phyloP scores from a whole-genome alignment of 495 filamentous ascomycete species.

The Choiromyces venosus region DNA sequence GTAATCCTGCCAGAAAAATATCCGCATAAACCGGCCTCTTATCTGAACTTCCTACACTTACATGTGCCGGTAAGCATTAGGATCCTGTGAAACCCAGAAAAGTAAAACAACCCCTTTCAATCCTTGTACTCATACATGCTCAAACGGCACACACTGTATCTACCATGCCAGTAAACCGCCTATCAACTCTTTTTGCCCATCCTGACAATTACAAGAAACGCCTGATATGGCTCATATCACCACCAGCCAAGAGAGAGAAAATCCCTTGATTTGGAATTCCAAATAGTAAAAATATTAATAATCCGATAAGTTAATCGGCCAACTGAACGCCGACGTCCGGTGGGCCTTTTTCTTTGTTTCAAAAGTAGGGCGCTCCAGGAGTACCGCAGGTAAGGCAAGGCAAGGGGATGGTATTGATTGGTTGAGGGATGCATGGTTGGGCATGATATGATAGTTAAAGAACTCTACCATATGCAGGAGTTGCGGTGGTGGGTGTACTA shows the following conservation, averaged over 20 bases:
- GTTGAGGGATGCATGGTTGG: neutral
- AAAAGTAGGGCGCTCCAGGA: too few species aligned
- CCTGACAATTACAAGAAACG: neutral
- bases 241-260: neutral
- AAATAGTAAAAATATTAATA: neutral
- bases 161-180: neutral
- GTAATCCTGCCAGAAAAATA: neutral
- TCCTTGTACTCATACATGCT: neutral
- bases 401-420: neutral
- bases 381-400: neutral
- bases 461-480: too few species aligned
- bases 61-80: neutral
- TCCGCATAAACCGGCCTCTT: neutral
- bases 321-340: neutral
- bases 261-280: neutral
- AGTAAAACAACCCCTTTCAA: neutral
- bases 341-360: neutral
- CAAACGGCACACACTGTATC: neutral
- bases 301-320: neutral
- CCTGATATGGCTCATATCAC: neutral
- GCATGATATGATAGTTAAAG: neutral
- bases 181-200: neutral
- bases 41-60: neutral
- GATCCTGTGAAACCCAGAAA: neutral
- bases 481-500: too few species aligned